Percentiles rank a stretch among this genome's conserved stretches.
Conservation (phyloP, 495 filamentous ascomycete genomes). For the Lophiostoma macrostomum region DNA sequence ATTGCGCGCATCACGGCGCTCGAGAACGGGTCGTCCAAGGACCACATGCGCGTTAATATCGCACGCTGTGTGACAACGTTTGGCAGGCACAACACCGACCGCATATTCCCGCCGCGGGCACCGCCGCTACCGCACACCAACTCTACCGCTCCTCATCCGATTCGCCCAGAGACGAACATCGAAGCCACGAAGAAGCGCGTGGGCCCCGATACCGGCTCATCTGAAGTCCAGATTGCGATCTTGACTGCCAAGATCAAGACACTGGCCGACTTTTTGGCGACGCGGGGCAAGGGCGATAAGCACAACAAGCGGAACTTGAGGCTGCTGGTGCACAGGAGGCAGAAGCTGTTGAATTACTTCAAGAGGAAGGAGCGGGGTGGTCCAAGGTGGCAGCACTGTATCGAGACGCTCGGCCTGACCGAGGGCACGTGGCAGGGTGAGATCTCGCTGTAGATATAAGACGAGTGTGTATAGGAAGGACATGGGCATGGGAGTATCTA, state of each 20-base stretch:
- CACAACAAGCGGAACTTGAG: conserved; percentile 89
- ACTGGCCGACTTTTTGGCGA: conserved; percentile 59
- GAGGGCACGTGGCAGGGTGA: conserved; percentile 84
- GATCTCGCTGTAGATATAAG: conserved; percentile 62
- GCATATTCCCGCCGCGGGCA: conserved; percentile 55
- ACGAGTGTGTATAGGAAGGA: not conserved
- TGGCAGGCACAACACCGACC: conserved; percentile 88
- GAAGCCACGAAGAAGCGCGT: conserved; percentile 60
- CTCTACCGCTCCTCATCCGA: not conserved
- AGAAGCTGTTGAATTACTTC: conserved; percentile 83
- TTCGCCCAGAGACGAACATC: conserved; percentile 31
- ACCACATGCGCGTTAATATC: conserved; percentile 73
- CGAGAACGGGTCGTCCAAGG: conserved; percentile 69
- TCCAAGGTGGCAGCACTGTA: conserved; percentile 77
- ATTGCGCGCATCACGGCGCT: conserved; percentile 73
- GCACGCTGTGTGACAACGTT: conserved; percentile 81
- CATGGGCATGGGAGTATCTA: too few species aligned
- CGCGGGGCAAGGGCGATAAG: conserved; percentile 66
- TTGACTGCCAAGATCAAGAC: conserved; percentile 90
- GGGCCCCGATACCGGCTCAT: conserved; percentile 86
- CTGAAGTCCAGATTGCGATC: conserved; percentile 96
- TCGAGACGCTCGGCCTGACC: conserved; percentile 77
- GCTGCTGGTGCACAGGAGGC: conserved; percentile 79
- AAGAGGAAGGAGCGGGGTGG: conserved; percentile 87
- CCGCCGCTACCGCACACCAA: conserved; percentile 3